These are phyloP conservation scores for Eucalyptus marginata DNA, from an alignment of 345 rosid genomes.

Conservation along the genomic window DNA sequence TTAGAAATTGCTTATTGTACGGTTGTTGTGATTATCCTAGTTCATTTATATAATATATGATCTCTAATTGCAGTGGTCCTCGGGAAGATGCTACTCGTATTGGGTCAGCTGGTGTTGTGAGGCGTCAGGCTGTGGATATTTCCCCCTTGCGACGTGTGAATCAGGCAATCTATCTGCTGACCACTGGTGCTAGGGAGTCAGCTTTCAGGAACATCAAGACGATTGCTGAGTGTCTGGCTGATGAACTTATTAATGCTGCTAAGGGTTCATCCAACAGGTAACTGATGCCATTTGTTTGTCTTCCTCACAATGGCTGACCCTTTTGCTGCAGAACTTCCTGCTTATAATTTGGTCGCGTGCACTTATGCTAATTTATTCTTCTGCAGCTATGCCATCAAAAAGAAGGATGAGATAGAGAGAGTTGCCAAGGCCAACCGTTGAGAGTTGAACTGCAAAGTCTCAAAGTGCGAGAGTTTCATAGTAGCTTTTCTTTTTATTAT, in stretches of 20 bases:
- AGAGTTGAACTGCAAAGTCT: constrained; percentile 7
- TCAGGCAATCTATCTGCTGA: constrained; percentile 75
- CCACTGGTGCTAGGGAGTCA: constrained; percentile 93
- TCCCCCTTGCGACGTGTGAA: constrained; percentile 90
- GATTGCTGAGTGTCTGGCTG: constrained; percentile 92
- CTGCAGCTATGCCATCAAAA: constrained; percentile 81
- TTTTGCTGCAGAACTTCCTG: background rate
- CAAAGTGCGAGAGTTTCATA: background rate
- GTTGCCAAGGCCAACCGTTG: constrained; percentile 99
- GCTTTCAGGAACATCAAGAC: constrained; percentile 92
- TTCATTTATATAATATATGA: background rate
- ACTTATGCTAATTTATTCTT: background rate
- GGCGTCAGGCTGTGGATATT: constrained; percentile 98
- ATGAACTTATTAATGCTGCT: constrained; percentile 95
- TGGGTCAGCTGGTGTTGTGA: constrained; percentile 97
- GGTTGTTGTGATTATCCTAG: background rate
- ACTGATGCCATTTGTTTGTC: background rate
- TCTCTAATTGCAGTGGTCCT: constrained; percentile 50
- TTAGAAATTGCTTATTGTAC: background rate
- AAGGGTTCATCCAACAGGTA: constrained; percentile 98
- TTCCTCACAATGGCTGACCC: background rate
- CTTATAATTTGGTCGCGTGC: background rate
- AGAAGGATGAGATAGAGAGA: constrained; percentile 95
- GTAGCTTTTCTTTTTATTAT: background rate
- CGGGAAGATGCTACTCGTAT: constrained; percentile 96